Evolutionary conservation across 2,329 filamentous ascomycete species (phyloP).

Genomic region (Rosellinia necatrix): DNA sequence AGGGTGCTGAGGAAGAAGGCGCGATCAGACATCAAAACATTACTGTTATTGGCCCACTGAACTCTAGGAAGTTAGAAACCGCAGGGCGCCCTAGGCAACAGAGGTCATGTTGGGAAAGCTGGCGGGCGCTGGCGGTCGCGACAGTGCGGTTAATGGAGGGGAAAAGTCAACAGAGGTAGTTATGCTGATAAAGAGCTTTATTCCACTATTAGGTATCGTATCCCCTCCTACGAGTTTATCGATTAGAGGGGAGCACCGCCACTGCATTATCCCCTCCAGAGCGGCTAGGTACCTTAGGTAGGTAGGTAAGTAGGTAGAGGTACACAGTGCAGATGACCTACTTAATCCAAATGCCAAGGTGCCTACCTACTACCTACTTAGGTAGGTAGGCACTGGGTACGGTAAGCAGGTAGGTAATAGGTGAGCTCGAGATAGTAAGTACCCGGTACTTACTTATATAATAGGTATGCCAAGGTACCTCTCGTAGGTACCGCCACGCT

Average conservation of each 20-base stretch:
- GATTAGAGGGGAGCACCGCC: slow-evolving; percentile 11
- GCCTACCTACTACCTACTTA: no score
- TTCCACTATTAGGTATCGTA: slow-evolving; percentile 10
- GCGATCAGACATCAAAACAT: not conserved
- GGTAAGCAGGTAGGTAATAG: no score
- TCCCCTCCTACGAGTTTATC: slow-evolving; percentile 24
- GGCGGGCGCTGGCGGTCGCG: slow-evolving; percentile 16
- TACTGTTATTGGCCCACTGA: slow-evolving; percentile 5
- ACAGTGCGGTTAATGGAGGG: slow-evolving; percentile 25
- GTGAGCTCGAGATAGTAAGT: no score
- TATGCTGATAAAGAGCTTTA: slow-evolving; percentile 15
- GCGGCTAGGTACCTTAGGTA: not conserved
- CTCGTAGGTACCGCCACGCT: no score
- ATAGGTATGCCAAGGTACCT: no score
- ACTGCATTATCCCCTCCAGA: not conserved
- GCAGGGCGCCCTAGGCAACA: slow-evolving; percentile 14
- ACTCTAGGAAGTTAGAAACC: not conserved
- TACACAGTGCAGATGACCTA: no score
- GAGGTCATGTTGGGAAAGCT: slow-evolving; percentile 21
- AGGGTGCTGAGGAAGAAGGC: slow-evolving; percentile 16
- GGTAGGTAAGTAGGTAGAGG: no score
- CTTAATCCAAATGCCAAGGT: no score
- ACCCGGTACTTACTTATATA: no score
- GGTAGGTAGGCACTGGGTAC: no score
- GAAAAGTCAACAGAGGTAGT: slow-evolving; percentile 28